phyloP scores from a whole-genome alignment of 345 rosid genomes.

The Raphanus sativus region DNA sequence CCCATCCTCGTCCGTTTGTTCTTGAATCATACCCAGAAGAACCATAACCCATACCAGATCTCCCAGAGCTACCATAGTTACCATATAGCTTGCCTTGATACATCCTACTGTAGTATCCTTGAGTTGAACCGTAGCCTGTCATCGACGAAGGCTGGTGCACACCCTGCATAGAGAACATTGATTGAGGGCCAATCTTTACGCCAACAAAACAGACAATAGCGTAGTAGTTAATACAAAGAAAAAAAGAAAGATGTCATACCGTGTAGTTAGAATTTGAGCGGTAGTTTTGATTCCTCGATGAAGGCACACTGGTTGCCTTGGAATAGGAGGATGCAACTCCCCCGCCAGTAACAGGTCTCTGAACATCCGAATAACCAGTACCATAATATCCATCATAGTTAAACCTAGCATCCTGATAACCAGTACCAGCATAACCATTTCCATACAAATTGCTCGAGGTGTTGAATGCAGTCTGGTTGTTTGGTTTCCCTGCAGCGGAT shows the following conservation, averaged over 20 bases:
- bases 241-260: slow-evolving; percentile 40
- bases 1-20: slow-evolving; percentile 67
- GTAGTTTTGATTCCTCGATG: slow-evolving; percentile 63
- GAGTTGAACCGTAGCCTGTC: slow-evolving; percentile 56
- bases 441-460: slow-evolving; percentile 58
- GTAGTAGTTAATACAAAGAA: background rate
- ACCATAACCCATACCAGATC: slow-evolving; percentile 69
- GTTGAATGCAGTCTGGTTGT: slow-evolving; percentile 50
- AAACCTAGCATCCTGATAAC: slow-evolving; percentile 68
- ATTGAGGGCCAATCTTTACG: background rate
- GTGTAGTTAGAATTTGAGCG: slow-evolving; percentile 58
- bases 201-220: background rate
- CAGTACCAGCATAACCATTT: slow-evolving; percentile 46
- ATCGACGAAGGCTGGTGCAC: slow-evolving; percentile 57
- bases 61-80: slow-evolving; percentile 61
- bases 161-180: slow-evolving; percentile 43
- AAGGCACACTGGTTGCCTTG: slow-evolving; percentile 48
- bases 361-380: slow-evolving; percentile 58
- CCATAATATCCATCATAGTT: slow-evolving; percentile 56
- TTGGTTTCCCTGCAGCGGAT: slow-evolving; percentile 54
- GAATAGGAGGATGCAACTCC: slow-evolving; percentile 52
- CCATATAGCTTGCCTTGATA: slow-evolving; percentile 66
- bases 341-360: slow-evolving; percentile 45
- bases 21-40: slow-evolving; percentile 65
- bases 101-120: slow-evolving; percentile 62